Evolutionary conservation across 768 basidiomycete genomes (phyloP).

Genomic region (Macrolepiota albuminosa): DNA sequence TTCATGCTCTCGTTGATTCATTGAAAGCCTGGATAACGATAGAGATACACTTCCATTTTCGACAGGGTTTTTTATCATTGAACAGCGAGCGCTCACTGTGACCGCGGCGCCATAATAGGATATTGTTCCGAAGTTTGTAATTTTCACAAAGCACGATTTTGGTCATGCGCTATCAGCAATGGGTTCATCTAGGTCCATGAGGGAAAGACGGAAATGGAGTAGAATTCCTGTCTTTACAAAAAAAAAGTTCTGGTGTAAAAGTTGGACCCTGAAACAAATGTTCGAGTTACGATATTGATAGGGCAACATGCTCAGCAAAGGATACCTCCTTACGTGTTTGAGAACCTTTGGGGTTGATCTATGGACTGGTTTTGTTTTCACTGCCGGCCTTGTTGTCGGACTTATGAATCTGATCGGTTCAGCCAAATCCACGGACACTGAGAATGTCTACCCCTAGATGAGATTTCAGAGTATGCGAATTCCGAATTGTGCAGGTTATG

Average conservation of each 20-base stretch:
- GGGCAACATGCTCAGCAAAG: slow-evolving; percentile 2
- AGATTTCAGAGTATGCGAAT: not conserved
- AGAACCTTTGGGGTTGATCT: not conserved
- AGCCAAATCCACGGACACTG: not conserved
- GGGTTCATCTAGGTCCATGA: slow-evolving; percentile 28
- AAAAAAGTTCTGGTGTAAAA: not conserved
- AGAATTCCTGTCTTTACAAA: not conserved
- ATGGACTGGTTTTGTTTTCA: not conserved
- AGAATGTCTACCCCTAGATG: not conserved
- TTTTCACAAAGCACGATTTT: slow-evolving; percentile 51
- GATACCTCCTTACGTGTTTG: slow-evolving; percentile 8
- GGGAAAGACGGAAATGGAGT: not conserved
- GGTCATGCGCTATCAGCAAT: slow-evolving; percentile 67
- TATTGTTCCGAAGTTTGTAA: slow-evolving; percentile 61
- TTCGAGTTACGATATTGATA: not conserved
- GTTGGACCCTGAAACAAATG: not conserved
- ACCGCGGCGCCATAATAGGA: slow-evolving; percentile 34
- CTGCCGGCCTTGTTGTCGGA: not conserved
- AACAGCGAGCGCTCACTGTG: not conserved
- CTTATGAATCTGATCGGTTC: not conserved
- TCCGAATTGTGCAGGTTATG: not conserved
- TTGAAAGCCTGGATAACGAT: slow-evolving; percentile 77
- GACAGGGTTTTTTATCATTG: slow-evolving; percentile 40
- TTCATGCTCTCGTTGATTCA: slow-evolving; percentile 65
- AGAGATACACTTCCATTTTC: slow-evolving; percentile 68